Percentiles rank a stretch among this genome's conserved stretches.
phyloP scores from a whole-genome alignment of 306 rosid genomes.

The Cucurbita pepo region DNA sequence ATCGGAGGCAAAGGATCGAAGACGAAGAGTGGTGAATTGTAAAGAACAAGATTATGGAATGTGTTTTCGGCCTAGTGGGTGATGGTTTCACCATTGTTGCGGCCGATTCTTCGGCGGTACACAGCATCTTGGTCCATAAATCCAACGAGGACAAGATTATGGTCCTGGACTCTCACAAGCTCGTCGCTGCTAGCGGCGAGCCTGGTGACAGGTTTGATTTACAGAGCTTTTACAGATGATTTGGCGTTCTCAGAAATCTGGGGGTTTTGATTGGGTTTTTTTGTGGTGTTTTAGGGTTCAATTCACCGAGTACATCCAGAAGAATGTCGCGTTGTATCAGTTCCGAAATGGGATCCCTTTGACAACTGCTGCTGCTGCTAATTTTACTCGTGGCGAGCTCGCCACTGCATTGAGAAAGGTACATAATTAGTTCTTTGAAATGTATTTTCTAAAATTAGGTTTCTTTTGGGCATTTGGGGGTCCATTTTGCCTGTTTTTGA shows the following conservation, averaged over 20 bases:
- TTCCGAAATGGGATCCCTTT: constrained; percentile 66
- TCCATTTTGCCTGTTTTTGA: background rate
- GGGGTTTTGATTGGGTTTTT: background rate
- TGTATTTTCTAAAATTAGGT: background rate
- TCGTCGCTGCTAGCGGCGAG: constrained; percentile 88
- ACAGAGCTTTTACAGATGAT: constrained; percentile 7
- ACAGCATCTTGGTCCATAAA: constrained; percentile 87
- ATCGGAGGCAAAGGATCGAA: background rate
- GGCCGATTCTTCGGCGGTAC: constrained; percentile 84
- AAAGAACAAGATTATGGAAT: constrained; percentile 38
- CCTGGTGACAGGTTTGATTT: constrained; percentile 62
- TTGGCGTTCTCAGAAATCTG: background rate
- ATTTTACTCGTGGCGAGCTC: constrained; percentile 66
- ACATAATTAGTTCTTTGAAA: background rate
- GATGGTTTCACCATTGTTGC: constrained; percentile 63
- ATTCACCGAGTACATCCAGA: constrained; percentile 62
- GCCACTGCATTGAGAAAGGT: constrained; percentile 81
- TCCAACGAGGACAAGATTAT: constrained; percentile 95
- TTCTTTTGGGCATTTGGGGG: background rate
- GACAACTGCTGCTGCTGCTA: constrained; percentile 68
- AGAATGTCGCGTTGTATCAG: constrained; percentile 59
- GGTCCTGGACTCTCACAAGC: constrained; percentile 87
- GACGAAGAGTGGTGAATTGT: background rate
- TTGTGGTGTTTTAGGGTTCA: constrained; percentile 32
- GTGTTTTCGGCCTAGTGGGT: constrained; percentile 71